Evolutionary conservation across 2,329 filamentous ascomycete species (phyloP).

Genomic region (Paramyrothecium roridum): DNA sequence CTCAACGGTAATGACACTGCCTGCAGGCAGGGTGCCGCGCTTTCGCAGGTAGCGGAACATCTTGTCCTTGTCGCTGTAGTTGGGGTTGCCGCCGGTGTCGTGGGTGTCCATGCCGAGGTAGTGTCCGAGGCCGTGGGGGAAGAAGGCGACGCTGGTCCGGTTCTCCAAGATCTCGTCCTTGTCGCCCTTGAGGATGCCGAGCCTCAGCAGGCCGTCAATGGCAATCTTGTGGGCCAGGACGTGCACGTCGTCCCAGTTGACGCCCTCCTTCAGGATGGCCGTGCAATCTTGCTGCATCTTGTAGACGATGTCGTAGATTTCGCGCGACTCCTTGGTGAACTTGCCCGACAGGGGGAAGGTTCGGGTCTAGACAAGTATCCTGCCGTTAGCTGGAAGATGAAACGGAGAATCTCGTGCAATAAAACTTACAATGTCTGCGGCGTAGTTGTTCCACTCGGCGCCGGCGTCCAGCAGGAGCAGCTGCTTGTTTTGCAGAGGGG

Average conservation of each 20-base stretch:
- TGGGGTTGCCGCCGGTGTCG: conserved; percentile 75
- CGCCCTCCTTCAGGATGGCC: conserved; percentile 66
- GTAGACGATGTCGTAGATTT: conserved; percentile 80
- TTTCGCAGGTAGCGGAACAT: conserved; percentile 88
- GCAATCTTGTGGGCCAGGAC: conserved; percentile 75
- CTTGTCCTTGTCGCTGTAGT: conserved; percentile 74
- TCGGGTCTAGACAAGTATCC: conserved; percentile 56
- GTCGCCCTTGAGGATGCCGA: conserved; percentile 71
- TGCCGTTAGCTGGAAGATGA: not conserved
- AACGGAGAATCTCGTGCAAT: too few species aligned
- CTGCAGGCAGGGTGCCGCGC: conserved; percentile 69
- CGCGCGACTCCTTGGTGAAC: conserved; percentile 66
- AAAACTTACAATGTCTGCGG: conserved; percentile 57
- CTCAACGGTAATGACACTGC: conserved; percentile 89
- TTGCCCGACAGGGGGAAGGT: conserved; percentile 78
- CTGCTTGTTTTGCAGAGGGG: conserved; percentile 66
- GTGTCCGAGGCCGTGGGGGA: conserved; percentile 88
- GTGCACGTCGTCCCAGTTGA: conserved; percentile 80
- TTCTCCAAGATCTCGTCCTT: conserved; percentile 71
- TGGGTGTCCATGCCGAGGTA: conserved; percentile 93
- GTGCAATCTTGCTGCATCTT: conserved; percentile 84
- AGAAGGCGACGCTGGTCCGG: conserved; percentile 84
- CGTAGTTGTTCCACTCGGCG: conserved; percentile 71
- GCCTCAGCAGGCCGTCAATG: conserved; percentile 70
- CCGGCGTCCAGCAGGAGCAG: conserved; percentile 85